Conservation (phyloP, 2,329 filamentous ascomycete species). For the Tympanopsis confertula region DNA sequence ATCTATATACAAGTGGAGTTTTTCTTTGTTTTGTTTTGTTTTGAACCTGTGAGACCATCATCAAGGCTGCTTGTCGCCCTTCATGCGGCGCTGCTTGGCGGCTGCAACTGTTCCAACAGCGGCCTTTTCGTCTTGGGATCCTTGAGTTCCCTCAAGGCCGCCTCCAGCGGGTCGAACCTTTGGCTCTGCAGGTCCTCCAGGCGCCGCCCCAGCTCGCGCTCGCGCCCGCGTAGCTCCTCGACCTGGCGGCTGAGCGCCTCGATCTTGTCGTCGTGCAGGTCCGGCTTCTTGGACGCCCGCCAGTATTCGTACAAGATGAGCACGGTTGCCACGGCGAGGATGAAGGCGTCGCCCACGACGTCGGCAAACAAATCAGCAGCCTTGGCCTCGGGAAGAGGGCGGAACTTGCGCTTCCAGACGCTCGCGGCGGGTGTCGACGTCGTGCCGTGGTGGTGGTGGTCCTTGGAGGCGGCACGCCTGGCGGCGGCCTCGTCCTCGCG, state of each 20-base stretch:
- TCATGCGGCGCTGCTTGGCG: too few relatives aligned
- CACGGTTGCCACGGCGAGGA: conserved; percentile 42
- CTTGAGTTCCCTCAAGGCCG: conserved; percentile 34
- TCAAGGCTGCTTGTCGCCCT: too few relatives aligned
- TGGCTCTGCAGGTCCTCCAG: conserved; percentile 31
- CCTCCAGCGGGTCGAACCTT: conserved; percentile 39
- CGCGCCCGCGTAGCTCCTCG: conserved; percentile 34
- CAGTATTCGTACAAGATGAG: conserved; percentile 53
- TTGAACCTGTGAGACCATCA: too few relatives aligned
- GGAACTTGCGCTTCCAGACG: conserved; percentile 51
- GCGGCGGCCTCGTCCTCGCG: conserved; percentile 36
- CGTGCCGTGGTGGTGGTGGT: conserved; percentile 12
- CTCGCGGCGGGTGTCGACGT: conserved; percentile 18
- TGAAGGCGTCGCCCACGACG: conserved; percentile 52
- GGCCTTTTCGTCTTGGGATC: conserved; percentile 46
- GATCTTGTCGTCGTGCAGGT: conserved; percentile 40
- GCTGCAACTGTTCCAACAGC: conserved; percentile 27
- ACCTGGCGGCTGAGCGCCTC: conserved; percentile 34
- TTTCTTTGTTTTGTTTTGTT: too few relatives aligned
- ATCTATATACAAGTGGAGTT: too few relatives aligned
- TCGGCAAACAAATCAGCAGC: conserved; percentile 58
- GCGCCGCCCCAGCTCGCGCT: conserved; percentile 32
- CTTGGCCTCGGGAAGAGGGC: conserved; percentile 50
- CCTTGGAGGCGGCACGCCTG: conserved; percentile 25
- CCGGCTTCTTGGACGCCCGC: conserved; percentile 46